phyloP scores from a whole-genome alignment of 208 protist species.

The Leishmania braziliensis region DNA sequence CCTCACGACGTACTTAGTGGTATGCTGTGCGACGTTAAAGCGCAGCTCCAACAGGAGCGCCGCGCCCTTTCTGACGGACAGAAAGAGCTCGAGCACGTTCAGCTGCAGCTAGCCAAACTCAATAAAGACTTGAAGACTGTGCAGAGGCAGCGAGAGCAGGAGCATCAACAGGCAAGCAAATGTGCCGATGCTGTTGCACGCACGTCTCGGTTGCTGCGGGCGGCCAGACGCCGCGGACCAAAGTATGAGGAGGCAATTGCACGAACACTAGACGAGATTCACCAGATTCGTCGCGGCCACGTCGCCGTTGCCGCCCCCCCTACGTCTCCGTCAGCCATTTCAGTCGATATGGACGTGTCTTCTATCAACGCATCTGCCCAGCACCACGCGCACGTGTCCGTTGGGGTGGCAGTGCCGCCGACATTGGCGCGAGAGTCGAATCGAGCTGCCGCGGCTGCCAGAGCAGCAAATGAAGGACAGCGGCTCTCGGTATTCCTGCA shows the following conservation, averaged over 20 bases:
- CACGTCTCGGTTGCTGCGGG: conserved; percentile 5
- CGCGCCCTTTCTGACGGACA: neutral
- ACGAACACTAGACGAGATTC: neutral
- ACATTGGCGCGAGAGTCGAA: neutral
- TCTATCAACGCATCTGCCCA: neutral
- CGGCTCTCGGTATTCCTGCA: conserved; percentile 2
- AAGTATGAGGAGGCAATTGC: conserved; percentile 12
- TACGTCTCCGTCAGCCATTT: neutral
- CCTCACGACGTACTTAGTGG: conserved; percentile 86
- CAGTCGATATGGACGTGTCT: neutral
- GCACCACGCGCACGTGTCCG: neutral
- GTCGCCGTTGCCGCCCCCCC: neutral
- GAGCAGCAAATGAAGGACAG: conserved; percentile 5
- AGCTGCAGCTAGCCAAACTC: neutral
- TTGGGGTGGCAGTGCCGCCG: neutral
- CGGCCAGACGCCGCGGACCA: neutral
- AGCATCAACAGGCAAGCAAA: neutral
- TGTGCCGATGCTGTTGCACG: neutral
- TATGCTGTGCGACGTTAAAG: conserved; percentile 10
- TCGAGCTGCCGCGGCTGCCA: conserved; percentile 1
- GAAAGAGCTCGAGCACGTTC: neutral
- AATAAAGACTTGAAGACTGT: neutral
- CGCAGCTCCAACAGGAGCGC: conserved; percentile 13
- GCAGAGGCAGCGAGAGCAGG: neutral
- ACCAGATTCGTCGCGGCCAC: neutral